Base-by-base conservation (phyloP, 495 filamentous ascomycete genomes). In the Clohesyomyces aquaticus region DNA sequence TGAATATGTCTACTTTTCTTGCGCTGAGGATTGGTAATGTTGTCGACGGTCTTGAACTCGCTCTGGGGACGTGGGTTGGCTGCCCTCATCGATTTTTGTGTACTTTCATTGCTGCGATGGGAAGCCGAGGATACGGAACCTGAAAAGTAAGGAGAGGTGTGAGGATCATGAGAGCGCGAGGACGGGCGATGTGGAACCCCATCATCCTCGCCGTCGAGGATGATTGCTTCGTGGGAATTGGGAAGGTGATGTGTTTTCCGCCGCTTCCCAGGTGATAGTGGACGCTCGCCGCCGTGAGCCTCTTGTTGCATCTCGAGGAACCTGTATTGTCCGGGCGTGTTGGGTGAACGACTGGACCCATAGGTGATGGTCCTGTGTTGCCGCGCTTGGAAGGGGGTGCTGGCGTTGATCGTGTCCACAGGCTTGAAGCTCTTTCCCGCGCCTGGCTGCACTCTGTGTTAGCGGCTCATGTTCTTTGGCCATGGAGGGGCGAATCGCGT, bases 401-500 rank as follows among this genome's bases (percentile, higher is more conserved):
- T 29, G 11, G 4, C 19, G 51, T 63, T 42, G 22, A 63, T 55
- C 2, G 60, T 63, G 43, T 63, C 47, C 23, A 18, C 12, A 27
- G 60, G 60, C 52, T 19, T 63, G 60, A 63, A 56, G 26, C 51
- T 55, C 6, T 38, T 23, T 19, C 8, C 18, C 14, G 50, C 52
- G 25, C 60, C 60, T 1, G 60, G 60, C 60, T 63, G 27, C 19
- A 25, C 29, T 27, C 6, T 4, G 35, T 61, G 11, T 53, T 35
- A 32, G 6, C 11, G 23, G 21, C 22, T 12, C 19, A 25, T 27
- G 2, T 22, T 18, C 10, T 4, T 18, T 1, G 14, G 14, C 14
- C 27, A 21, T 28, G 32, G 53, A 10, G 2, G 14, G 23, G 26
- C n/a, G 8, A 4, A 4, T 11, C 52, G 28, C 22, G 38, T 43